Percentiles rank a stretch among this genome's conserved stretches.
phyloP scores from a whole-genome alignment of 495 filamentous ascomycete species.

The Corynascus novoguineensis region DNA sequence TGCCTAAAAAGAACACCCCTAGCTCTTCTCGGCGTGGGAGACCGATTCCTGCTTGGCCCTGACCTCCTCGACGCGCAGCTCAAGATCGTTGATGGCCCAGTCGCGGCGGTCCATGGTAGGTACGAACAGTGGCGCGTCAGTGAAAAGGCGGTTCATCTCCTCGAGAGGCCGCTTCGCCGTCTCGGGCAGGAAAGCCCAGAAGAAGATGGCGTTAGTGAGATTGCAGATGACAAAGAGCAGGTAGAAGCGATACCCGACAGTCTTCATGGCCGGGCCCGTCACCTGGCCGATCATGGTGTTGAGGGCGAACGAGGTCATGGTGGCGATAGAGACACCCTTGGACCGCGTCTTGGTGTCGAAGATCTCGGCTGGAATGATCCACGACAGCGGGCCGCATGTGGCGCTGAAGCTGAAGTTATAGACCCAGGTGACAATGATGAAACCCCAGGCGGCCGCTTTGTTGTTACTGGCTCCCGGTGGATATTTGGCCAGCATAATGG shows the following conservation, averaged over 20 bases:
- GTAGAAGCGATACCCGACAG: slow-evolving; percentile 2
- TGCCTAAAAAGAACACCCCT: no score
- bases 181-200: slow-evolving; percentile 13
- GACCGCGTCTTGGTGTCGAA: slow-evolving; percentile 6
- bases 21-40: no score
- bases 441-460: slow-evolving; percentile 9
- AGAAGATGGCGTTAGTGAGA: slow-evolving; percentile 13
- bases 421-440: slow-evolving; percentile 9
- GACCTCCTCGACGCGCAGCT: slow-evolving; percentile 8
- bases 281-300: slow-evolving; percentile 15
- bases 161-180: slow-evolving; percentile 10
- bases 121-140: slow-evolving; percentile 6
- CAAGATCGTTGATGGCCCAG: slow-evolving; percentile 4
- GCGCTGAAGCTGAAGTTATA: slow-evolving; percentile 15
- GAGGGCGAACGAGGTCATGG: slow-evolving; percentile 11
- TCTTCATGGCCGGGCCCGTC: slow-evolving; percentile 8
- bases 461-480: slow-evolving; percentile 4
- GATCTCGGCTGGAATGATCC: slow-evolving; percentile 13
- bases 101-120: slow-evolving; percentile 11
- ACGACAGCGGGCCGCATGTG: slow-evolving; percentile 8
- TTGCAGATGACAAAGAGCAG: slow-evolving; percentile 10
- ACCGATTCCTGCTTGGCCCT: slow-evolving; percentile 10
- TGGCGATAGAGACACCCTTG: slow-evolving; percentile 13
- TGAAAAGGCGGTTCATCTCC: slow-evolving; percentile 12
- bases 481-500: slow-evolving; percentile 7